phyloP scores from a whole-genome alignment of 495 filamentous ascomycete species.

The Xylaria curta region DNA sequence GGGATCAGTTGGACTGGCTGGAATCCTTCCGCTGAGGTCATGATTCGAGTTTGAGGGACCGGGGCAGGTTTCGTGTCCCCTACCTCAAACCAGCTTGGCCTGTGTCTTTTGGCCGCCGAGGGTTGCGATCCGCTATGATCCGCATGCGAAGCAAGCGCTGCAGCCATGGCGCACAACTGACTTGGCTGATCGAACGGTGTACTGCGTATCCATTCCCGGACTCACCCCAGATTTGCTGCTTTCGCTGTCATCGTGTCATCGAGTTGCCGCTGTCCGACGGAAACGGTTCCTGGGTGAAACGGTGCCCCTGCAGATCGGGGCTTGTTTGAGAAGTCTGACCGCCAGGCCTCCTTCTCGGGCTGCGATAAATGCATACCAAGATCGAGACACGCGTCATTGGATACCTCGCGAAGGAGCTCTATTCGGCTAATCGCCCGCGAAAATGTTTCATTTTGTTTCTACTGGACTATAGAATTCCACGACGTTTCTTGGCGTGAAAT shows the following conservation, averaged over 20 bases:
- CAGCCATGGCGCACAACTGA: neutral
- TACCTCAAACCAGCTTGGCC: slow-evolving; percentile 41
- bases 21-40: slow-evolving; percentile 33
- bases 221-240: neutral
- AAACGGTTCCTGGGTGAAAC: slow-evolving; percentile 21
- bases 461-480: neutral
- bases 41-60: slow-evolving; percentile 33
- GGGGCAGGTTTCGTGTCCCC: slow-evolving; percentile 38
- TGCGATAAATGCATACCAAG: slow-evolving; percentile 18
- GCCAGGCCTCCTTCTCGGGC: neutral
- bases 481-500: neutral
- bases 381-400: neutral
- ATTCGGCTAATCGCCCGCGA: neutral
- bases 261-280: slow-evolving; percentile 14
- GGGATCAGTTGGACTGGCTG: neutral
- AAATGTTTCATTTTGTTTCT: slow-evolving; percentile 3
- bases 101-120: neutral
- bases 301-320: slow-evolving; percentile 25
- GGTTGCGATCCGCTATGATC: slow-evolving; percentile 23
- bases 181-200: slow-evolving; percentile 15
- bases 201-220: slow-evolving; percentile 3
- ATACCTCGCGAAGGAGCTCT: neutral
- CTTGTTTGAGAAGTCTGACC: slow-evolving; percentile 20
- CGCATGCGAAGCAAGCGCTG: neutral
- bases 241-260: neutral